Conservation (phyloP, 75 land plant species). For the Chamaecyparis obtusa region DNA sequence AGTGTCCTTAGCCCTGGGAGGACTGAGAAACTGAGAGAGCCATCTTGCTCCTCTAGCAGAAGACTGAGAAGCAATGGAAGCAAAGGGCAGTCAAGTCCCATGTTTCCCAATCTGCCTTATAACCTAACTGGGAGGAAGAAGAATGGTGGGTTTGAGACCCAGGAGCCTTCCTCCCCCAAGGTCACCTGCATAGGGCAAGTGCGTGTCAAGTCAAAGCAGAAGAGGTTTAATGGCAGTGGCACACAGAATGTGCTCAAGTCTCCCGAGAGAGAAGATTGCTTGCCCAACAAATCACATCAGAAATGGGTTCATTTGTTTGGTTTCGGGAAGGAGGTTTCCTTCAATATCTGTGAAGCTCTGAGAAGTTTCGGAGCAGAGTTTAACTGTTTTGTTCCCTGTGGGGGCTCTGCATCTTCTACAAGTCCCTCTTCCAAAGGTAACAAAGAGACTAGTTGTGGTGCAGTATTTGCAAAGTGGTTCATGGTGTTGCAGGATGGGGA, state of each 20-base stretch:
- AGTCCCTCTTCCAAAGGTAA: constrained; percentile 8
- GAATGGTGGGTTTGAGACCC: constrained; percentile 48
- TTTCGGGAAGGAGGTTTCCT: constrained; percentile 22
- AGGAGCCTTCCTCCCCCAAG: constrained; percentile 86
- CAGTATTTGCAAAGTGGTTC: constrained; percentile 60
- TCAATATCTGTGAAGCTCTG: constrained; percentile 61
- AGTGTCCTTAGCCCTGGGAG: constrained; percentile 51
- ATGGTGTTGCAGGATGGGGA: constrained; percentile 54
- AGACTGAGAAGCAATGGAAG: constrained; percentile 19
- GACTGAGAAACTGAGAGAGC: constrained; percentile 37
- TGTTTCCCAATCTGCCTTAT: constrained; percentile 32
- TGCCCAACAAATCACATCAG: constrained; percentile 14
- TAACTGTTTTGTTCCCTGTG: constrained; percentile 66
- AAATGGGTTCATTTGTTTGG: constrained; percentile 44
- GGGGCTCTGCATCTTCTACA: constrained; percentile 17
- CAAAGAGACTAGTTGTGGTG: constrained; percentile 40
- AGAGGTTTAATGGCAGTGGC: constrained; percentile 5
- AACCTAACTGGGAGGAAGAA: constrained; percentile 33
- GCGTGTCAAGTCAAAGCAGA: constrained; percentile 60
- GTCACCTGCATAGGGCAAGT: constrained; percentile 97
- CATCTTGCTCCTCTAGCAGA: constrained; percentile 26
- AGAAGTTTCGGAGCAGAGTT: constrained; percentile 62
- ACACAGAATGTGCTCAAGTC: neutral
- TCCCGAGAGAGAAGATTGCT: constrained; percentile 9
- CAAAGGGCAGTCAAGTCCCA: constrained; percentile 57